Evolutionary conservation across 2,329 filamentous ascomycete genomes (phyloP).

Genomic region (Ascochyta viciae-villosae): DNA sequence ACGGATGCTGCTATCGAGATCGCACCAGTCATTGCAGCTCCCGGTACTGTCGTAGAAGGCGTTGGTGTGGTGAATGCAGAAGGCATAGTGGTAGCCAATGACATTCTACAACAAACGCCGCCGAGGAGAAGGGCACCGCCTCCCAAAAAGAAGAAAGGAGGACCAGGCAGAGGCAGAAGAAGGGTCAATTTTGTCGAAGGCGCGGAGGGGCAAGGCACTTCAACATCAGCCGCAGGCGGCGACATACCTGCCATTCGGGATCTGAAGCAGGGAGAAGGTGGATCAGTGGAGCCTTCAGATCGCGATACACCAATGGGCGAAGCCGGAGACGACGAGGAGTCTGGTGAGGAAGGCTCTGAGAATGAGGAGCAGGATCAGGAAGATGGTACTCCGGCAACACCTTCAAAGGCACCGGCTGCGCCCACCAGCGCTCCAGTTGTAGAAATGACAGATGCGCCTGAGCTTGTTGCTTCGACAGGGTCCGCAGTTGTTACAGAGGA

Average conservation of each 20-base stretch:
- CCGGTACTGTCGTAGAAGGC: slow-evolving; percentile 66
- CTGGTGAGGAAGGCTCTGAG: slow-evolving; percentile 54
- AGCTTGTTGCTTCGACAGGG: slow-evolving; percentile 12
- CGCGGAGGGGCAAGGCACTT: slow-evolving; percentile 45
- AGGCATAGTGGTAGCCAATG: slow-evolving; percentile 63
- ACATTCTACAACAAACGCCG: slow-evolving; percentile 56
- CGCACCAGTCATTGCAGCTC: slow-evolving; percentile 57
- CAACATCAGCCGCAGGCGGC: slow-evolving; percentile 30
- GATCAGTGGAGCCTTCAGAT: slow-evolving; percentile 47
- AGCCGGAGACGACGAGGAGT: slow-evolving; percentile 54
- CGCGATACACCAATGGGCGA: slow-evolving; percentile 53
- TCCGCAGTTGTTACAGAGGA: slow-evolving; percentile 6
- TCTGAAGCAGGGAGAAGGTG: slow-evolving; percentile 49
- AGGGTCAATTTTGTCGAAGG: slow-evolving; percentile 67
- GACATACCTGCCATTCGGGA: slow-evolving; percentile 36
- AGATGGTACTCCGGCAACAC: slow-evolving; percentile 53
- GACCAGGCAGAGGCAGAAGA: slow-evolving; percentile 80
- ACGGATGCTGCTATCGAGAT: slow-evolving; percentile 58
- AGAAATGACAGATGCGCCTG: slow-evolving; percentile 20
- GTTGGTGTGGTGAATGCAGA: slow-evolving; percentile 67
- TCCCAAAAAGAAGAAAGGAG: slow-evolving; percentile 81
- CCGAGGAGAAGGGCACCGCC: slow-evolving; percentile 72
- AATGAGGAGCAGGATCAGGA: slow-evolving; percentile 58
- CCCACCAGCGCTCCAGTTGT: slow-evolving; percentile 19
- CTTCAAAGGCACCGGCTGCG: slow-evolving; percentile 31